Percentiles rank a stretch among this genome's conserved stretches.
These are phyloP conservation scores for Candida pseudoviswanathii DNA, from an alignment of 1,139 yeast genomes.

Conservation along the genomic window DNA sequence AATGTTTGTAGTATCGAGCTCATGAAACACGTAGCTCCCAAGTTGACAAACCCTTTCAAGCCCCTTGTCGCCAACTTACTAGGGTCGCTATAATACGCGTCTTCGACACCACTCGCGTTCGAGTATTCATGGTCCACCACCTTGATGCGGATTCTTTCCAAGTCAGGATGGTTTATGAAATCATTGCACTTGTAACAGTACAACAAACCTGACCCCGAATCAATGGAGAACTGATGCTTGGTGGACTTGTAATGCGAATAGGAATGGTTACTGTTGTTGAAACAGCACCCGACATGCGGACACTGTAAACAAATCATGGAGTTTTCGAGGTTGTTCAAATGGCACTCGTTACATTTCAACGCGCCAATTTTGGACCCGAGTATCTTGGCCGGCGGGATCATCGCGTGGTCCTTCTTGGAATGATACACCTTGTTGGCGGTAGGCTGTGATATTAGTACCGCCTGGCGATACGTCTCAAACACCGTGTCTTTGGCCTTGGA, in stretches of 20 bases:
- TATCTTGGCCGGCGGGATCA: conserved; percentile 32
- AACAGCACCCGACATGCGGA: conserved; percentile 76
- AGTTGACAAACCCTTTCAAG: conserved; percentile 81
- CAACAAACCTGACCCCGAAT: conserved; percentile 56
- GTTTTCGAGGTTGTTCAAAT: conserved; percentile 46
- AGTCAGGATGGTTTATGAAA: conserved; percentile 60
- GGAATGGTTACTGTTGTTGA: conserved; percentile 50
- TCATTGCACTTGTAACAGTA: conserved; percentile 80
- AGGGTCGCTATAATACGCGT: conserved; percentile 43
- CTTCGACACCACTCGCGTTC: conserved; percentile 1
- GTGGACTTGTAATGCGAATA: conserved; percentile 58
- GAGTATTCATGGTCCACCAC: conserved; percentile 15
- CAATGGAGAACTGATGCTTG: conserved; percentile 77
- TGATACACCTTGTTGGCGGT: conserved; percentile 24
- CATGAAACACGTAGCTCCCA: conserved; percentile 98
- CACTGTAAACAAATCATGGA: conserved; percentile 79
- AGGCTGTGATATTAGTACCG: conserved; percentile 49
- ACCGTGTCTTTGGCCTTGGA: conserved; percentile 60
- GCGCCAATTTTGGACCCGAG: conserved; percentile 43
- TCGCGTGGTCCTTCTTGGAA: conserved; percentile 35
- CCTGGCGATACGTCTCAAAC: conserved; percentile 58
- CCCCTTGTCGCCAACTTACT: conserved; percentile 68
- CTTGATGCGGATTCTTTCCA: conserved; percentile 54
- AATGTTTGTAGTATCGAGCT: conserved; percentile 84
- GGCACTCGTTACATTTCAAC: conserved; percentile 54